Percentiles rank a stretch among this genome's conserved stretches.
Evolutionary conservation across 2,329 filamentous ascomycete genomes (phyloP).

Genomic region (Apiospora aurea): DNA sequence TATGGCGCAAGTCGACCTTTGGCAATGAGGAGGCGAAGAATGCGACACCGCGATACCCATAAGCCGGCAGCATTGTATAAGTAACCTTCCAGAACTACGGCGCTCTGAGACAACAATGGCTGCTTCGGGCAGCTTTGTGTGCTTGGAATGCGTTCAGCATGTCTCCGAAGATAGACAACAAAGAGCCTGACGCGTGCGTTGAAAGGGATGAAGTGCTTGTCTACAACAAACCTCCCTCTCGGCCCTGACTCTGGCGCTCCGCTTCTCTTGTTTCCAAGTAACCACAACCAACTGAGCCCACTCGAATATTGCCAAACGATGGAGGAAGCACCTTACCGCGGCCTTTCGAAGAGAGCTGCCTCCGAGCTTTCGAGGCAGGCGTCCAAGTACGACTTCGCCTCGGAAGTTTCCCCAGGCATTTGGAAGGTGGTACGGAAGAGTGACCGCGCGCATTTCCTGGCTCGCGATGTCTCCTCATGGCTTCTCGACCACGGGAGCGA

Average conservation of each 20-base stretch:
- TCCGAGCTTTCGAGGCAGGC: conserved; percentile 19
- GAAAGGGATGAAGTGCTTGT: conserved; percentile 9
- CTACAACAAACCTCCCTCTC: conserved; percentile 9
- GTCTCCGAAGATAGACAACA: conserved; percentile 9
- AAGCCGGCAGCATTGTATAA: not conserved
- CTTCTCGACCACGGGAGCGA: conserved; percentile 29
- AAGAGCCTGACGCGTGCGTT: conserved; percentile 4
- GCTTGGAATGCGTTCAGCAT: conserved; percentile 13
- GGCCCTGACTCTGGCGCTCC: not conserved
- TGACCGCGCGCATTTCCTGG: conserved; percentile 38
- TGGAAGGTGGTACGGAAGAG: conserved; percentile 39
- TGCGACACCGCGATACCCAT: not conserved
- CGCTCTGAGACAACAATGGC: not conserved
- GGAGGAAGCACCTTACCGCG: conserved; percentile 8
- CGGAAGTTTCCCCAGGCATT: conserved; percentile 36
- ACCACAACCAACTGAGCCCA: not conserved
- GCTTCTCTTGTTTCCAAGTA: not conserved
- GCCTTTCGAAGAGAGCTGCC: conserved; percentile 6
- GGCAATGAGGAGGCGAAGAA: not conserved
- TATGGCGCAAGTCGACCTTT: not conserved
- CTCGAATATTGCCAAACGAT: conserved; percentile 7
- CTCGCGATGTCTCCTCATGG: conserved; percentile 38
- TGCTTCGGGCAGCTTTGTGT: conserved; percentile 5
- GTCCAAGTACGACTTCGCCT: conserved; percentile 39
- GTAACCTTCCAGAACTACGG: not conserved